Evolutionary conservation across 768 basidiomycete species (phyloP).

Genomic region (Strobilomyces confusus): DNA sequence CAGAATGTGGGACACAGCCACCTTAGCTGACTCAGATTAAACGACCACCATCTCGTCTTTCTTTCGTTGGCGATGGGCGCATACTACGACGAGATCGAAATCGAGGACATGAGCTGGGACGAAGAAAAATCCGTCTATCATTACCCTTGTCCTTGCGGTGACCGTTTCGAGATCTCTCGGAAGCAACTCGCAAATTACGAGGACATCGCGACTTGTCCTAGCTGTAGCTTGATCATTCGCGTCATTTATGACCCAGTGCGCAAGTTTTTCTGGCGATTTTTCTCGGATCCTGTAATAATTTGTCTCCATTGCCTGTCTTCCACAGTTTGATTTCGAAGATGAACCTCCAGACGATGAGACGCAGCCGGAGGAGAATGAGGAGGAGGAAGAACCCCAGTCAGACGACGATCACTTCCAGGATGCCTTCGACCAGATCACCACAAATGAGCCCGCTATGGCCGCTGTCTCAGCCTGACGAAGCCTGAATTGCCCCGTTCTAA

Average conservation of each 20-base stretch:
- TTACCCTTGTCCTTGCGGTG: constrained; percentile 97
- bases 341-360: constrained; percentile 54
- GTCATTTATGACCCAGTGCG: constrained; percentile 93
- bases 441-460: constrained; percentile 16
- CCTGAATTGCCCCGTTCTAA: not conserved
- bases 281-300: constrained; percentile 1
- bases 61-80: constrained; percentile 53
- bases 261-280: constrained; percentile 18
- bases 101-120: constrained; percentile 96
- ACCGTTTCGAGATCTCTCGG: constrained; percentile 93
- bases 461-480: constrained; percentile 16
- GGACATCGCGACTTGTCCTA: constrained; percentile 94
- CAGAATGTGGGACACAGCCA: too few relatives aligned
- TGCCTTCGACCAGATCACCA: constrained; percentile 58
- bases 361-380: constrained; percentile 18
- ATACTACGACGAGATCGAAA: constrained; percentile 96
- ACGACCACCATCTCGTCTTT: not conserved
- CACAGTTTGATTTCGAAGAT: constrained; percentile 81
- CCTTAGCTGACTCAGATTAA: constrained; percentile 2
- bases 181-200: constrained; percentile 83
- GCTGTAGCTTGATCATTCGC: constrained; percentile 89
- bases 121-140: constrained; percentile 78
- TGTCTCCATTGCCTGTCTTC: not conserved
- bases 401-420: constrained; percentile 55
- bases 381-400: constrained; percentile 34